phyloP scores from a whole-genome alignment of 1,139 yeast species.

The Taiozyma sp. region DNA sequence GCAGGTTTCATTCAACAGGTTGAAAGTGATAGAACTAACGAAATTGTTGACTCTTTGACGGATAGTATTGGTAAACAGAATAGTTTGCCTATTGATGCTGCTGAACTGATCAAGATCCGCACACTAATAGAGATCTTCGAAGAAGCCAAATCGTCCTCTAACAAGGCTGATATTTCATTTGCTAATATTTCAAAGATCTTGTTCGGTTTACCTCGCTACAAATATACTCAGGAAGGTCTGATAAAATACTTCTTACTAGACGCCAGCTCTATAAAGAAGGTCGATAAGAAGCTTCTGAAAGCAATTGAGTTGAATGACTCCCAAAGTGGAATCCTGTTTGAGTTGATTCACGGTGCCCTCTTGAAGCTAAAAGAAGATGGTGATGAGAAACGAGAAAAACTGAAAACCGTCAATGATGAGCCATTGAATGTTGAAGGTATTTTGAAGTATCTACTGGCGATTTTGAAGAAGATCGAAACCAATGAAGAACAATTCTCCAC shows the following conservation, averaged over 20 bases:
- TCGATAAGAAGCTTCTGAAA: conserved; percentile 20
- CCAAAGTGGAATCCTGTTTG: conserved; percentile 21
- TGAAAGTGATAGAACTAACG: conserved; percentile 31
- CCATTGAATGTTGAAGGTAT: conserved; percentile 6
- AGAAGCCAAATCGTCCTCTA: conserved; percentile 15
- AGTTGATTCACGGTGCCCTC: conserved; percentile 27
- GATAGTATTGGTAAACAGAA: conserved; percentile 27
- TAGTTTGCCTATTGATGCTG: conserved; percentile 28
- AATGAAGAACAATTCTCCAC: conserved; percentile 8
- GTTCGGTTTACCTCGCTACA: conserved; percentile 25
- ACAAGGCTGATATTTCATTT: conserved; percentile 6
- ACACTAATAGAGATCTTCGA: conserved; percentile 33
- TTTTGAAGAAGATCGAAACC: conserved; percentile 14
- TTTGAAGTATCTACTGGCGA: conserved; percentile 9
- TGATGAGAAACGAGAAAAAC: conserved; percentile 4
- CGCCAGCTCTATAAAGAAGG: conserved; percentile 28
- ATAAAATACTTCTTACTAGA: conserved; percentile 40
- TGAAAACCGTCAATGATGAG: conserved; percentile 10
- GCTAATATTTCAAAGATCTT: conserved; percentile 23
- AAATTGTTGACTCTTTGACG: conserved; percentile 34
- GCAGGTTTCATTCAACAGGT: conserved; percentile 40
- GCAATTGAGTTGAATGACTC: conserved; percentile 22
- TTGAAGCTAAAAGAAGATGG: conserved; percentile 12
- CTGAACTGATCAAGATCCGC: conserved; percentile 35
- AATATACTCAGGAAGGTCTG: conserved; percentile 33